phyloP scores from a whole-genome alignment of 176 grass and related monocot genomes.

The Paspalum vaginatum region DNA sequence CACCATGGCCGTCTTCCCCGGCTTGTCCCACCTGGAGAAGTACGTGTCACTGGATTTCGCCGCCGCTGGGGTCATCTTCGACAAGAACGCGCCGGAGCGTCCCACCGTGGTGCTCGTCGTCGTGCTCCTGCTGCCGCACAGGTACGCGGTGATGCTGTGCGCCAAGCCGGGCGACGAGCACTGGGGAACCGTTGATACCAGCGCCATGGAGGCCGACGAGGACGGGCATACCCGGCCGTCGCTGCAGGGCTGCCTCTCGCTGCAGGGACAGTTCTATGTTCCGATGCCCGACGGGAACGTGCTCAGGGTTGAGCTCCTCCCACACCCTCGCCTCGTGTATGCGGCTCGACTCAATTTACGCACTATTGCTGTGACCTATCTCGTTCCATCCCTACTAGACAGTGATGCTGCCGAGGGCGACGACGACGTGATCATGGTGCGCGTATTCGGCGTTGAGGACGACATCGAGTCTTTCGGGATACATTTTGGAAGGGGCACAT shows the following conservation, averaged over 20 bases:
- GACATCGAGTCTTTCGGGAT: neutral
- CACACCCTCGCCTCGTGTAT: neutral
- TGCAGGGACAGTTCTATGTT: neutral
- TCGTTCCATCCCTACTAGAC: neutral
- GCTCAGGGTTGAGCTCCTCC: slow-evolving; percentile 4
- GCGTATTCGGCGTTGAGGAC: neutral
- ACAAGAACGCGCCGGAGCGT: neutral
- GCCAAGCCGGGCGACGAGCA: neutral
- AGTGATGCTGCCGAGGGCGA: no score
- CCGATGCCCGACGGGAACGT: neutral
- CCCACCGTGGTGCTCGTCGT: neutral
- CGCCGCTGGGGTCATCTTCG: neutral
- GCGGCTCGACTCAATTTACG: neutral
- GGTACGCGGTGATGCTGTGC: neutral
- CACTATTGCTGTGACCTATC: neutral
- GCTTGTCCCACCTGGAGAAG: neutral
- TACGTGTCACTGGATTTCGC: neutral
- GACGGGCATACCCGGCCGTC: neutral
- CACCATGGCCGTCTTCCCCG: neutral
- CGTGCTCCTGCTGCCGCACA: no score
- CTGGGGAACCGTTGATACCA: neutral
- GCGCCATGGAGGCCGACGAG: neutral
- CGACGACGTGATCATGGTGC: neutral
- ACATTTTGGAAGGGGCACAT: neutral
- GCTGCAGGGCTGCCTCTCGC: neutral